Percentiles rank a stretch among this genome's conserved stretches.
Conservation (phyloP, 2,329 filamentous ascomycete species). For the Colletotrichum camelliae region DNA sequence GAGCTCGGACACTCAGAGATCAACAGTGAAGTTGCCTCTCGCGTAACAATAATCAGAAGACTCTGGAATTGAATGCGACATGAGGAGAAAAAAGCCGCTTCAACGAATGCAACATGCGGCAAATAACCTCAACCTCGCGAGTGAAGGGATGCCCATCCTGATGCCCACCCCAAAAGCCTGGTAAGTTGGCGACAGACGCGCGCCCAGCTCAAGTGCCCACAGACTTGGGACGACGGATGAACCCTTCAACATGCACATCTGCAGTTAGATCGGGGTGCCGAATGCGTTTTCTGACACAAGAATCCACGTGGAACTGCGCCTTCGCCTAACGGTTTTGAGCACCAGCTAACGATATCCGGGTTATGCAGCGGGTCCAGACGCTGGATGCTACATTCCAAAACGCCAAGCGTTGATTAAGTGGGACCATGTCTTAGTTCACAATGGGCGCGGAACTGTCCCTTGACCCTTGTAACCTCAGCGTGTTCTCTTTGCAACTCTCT, state of each 20-base stretch:
- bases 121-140: not conserved
- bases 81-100: not conserved
- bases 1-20: not conserved
- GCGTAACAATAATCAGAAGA: not conserved
- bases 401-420: constrained; percentile 17
- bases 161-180: not conserved
- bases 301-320: constrained; percentile 13
- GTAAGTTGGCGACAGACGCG: constrained; percentile 18
- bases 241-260: not conserved
- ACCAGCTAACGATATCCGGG: not conserved
- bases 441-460: not conserved
- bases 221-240: not conserved
- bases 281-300: constrained; percentile 3
- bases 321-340: not conserved
- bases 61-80: not conserved
- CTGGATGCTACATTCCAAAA: not conserved
- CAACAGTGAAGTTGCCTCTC: not conserved
- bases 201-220: not conserved
- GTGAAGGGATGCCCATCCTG: not conserved
- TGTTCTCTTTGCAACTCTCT: not conserved
- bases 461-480: not conserved
- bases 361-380: not conserved
- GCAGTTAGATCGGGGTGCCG: not conserved
- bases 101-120: not conserved
- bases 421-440: constrained; percentile 9